Evolutionary conservation across 371 early-diverging fungal genomes (phyloP).

Genomic region (Zychaea mexicana): DNA sequence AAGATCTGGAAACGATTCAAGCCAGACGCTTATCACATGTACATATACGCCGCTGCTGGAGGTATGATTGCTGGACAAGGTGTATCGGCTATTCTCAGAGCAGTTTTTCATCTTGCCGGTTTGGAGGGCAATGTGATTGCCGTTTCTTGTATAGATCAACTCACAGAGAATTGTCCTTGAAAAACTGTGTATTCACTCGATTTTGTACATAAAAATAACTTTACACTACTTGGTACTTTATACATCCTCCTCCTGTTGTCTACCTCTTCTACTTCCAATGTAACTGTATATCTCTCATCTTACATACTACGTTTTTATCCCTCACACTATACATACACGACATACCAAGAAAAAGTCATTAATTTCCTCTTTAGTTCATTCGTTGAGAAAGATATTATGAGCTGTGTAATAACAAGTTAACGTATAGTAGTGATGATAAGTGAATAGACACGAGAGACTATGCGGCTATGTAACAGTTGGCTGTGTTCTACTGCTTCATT

Average conservation of each 20-base stretch:
- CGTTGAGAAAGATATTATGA: no score
- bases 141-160: constrained; percentile 37
- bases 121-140: constrained; percentile 24
- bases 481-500: no score
- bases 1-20: constrained; percentile 56
- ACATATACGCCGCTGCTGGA: constrained; percentile 62
- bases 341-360: no score
- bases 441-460: no score
- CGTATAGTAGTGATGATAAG: no score
- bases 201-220: not conserved
- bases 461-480: no score
- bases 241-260: not conserved
- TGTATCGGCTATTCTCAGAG: constrained; percentile 66
- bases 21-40: constrained; percentile 42
- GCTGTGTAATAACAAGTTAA: no score
- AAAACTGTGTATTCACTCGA: not conserved
- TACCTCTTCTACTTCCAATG: no score
- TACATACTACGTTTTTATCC: not conserved
- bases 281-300: no score
- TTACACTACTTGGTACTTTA: not conserved
- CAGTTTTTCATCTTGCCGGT: constrained; percentile 51
- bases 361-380: no score
- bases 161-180: constrained; percentile 37
- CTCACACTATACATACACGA: no score
- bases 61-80: constrained; percentile 81